Evolutionary conservation across 2,329 filamentous ascomycete species (phyloP), one percentile per base, ranked within the genome.

Genomic region (Colletotrichum navitas): DNA sequence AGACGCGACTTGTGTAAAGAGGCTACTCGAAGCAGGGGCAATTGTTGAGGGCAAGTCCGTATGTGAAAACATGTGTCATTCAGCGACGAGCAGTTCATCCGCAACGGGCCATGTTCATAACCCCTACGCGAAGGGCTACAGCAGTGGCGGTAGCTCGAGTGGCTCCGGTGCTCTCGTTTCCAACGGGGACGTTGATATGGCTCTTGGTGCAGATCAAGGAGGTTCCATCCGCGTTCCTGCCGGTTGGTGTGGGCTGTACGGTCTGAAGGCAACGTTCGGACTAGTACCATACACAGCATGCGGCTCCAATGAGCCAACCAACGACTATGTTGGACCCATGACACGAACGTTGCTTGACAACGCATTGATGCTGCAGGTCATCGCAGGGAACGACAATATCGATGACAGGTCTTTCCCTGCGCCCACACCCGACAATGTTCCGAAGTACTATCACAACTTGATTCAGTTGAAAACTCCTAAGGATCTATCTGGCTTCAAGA

Each of bases 291-390:
- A 85, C 69, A 85, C 83, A 0, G 84, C 83, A 0, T 81, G 81
- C 21, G 79, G 78, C 6, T 77, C 78, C 5, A 77, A 85, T 71
- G 74, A 80, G 24, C 80, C 83, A 0, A 81, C 83, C 75, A 83
- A 85, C 55, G 84, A 86, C 73, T 83, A 85, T 73, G 74, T 82
- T 7, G 84, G 84, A 1, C 84, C 84, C 1, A 82, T 86, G 74
- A 80, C 83, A 0, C 72, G 77, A 29, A 81, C 71, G 1, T 73
- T 85, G 1, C 79, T 83, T 34, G 84, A 85, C 52, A 79, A 81
- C 58, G 80, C 82, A n/a, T 59, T 77, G 8, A 72, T 84, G 56
- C 75, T 85, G 6, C 71, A 78, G 34, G 81, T 81, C 6, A 78
- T 85, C 63, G 83, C 83, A 2, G 84, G 84, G 2, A 84, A 81